phyloP scores from a whole-genome alignment of 129 eudicot species.

The Tagetes erecta region DNA sequence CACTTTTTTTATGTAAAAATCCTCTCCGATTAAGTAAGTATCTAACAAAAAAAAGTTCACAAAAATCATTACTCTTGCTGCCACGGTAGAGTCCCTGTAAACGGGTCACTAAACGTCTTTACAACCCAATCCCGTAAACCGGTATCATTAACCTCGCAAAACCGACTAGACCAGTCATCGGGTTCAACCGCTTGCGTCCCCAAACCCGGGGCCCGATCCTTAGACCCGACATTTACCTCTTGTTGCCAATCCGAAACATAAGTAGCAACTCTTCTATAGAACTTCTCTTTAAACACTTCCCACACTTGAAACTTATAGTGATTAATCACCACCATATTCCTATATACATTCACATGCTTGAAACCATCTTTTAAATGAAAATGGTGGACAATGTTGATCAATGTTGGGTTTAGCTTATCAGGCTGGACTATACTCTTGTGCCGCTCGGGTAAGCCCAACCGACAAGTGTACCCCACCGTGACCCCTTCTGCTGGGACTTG shows the following conservation, averaged over 20 bases:
- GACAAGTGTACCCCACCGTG: slow-evolving; percentile 67
- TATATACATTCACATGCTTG: slow-evolving; percentile 34
- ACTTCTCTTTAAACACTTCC: slow-evolving; percentile 79
- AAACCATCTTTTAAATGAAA: slow-evolving; percentile 55
- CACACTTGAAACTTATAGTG: slow-evolving; percentile 95
- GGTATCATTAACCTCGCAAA: slow-evolving; percentile 62
- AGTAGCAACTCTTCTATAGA: slow-evolving; percentile 71
- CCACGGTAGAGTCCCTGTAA: slow-evolving; percentile 62
- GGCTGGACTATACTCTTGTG: slow-evolving; percentile 81
- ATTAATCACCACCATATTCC: slow-evolving; percentile 56
- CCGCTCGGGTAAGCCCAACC: slow-evolving; percentile 58
- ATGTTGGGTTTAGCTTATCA: slow-evolving; percentile 50
- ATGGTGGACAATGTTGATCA: slow-evolving; percentile 84
- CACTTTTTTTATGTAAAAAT: not conserved
- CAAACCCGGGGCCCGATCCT: slow-evolving; percentile 79
- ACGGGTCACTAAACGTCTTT: slow-evolving; percentile 43
- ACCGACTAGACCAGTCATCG: slow-evolving; percentile 61
- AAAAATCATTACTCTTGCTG: slow-evolving; percentile 34
- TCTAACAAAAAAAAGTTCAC: not conserved
- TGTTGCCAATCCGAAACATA: slow-evolving; percentile 83
- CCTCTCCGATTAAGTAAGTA: not conserved
- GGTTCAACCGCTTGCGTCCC: slow-evolving; percentile 74
- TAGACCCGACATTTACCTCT: slow-evolving; percentile 57
- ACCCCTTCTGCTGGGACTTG: slow-evolving; percentile 54
- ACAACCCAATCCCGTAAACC: slow-evolving; percentile 54